Evolutionary conservation across 2,329 filamentous ascomycete species (phyloP).

Genomic region (Aspergillus eucalypticola): DNA sequence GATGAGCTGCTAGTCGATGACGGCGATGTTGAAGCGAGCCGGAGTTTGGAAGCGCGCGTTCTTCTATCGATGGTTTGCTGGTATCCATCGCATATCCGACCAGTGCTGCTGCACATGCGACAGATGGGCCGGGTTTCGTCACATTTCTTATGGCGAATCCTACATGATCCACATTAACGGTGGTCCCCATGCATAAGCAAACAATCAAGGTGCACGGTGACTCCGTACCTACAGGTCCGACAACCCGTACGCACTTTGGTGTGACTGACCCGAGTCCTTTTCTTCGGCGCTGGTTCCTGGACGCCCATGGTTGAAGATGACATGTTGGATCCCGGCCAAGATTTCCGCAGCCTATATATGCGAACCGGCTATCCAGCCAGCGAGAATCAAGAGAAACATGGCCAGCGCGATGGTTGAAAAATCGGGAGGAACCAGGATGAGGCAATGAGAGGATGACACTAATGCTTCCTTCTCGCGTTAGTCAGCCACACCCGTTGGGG

Average conservation of each 20-base stretch:
- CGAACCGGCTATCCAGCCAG: background rate
- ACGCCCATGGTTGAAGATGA: background rate
- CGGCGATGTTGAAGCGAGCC: background rate
- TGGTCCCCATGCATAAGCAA: background rate
- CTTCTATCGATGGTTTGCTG: background rate
- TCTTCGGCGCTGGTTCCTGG: background rate
- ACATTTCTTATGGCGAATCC: slow-evolving; percentile 6
- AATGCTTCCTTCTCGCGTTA: background rate
- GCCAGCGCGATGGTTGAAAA: background rate
- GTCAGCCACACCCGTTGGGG: background rate
- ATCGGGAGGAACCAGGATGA: background rate
- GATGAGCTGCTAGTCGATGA: background rate
- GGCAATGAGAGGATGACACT: background rate
- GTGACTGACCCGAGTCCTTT: background rate
- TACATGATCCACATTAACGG: background rate
- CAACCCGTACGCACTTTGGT: slow-evolving; percentile 5
- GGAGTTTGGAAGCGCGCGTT: background rate
- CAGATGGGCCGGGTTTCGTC: slow-evolving; percentile 1
- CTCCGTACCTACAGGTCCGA: slow-evolving; percentile 1
- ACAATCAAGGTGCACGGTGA: background rate
- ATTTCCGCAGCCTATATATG: background rate
- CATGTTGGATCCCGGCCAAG: background rate
- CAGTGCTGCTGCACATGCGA: slow-evolving; percentile 1
- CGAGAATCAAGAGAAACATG: background rate
- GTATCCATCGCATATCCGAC: slow-evolving; percentile 2